phyloP scores from a whole-genome alignment of 352 stramenopile species.

The Pythium folliculosum region DNA sequence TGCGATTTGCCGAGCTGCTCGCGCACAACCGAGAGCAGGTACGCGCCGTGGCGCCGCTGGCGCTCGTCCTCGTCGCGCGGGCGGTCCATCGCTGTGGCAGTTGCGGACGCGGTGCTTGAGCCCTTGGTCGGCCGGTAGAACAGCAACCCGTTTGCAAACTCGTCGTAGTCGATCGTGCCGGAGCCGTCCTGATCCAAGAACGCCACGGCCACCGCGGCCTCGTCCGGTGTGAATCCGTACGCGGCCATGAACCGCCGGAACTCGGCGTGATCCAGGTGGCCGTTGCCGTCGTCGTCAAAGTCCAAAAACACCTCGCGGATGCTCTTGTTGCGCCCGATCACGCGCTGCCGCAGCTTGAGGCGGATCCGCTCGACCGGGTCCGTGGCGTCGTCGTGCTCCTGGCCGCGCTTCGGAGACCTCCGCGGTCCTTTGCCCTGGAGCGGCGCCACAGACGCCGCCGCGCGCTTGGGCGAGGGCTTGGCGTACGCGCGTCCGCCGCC shows the following conservation, averaged over 20 bases:
- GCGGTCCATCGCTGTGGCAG: not conserved
- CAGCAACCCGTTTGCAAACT: slow-evolving; percentile 66
- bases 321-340: slow-evolving; percentile 72
- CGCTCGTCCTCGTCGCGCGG: slow-evolving; percentile 7
- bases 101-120: too few relatives aligned
- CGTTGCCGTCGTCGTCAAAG: slow-evolving; percentile 61
- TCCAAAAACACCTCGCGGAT: slow-evolving; percentile 76
- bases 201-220: slow-evolving; percentile 44
- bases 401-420: too few relatives aligned
- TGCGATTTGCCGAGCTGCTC: slow-evolving; percentile 8
- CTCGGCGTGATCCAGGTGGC: slow-evolving; percentile 62
- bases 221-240: slow-evolving; percentile 53
- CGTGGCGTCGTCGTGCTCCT: slow-evolving; percentile 23
- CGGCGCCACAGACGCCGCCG: not conserved
- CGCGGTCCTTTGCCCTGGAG: too few relatives aligned
- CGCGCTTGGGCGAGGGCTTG: slow-evolving; percentile 48
- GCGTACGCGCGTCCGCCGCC: slow-evolving; percentile 33
- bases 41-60: slow-evolving; percentile 14
- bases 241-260: slow-evolving; percentile 70
- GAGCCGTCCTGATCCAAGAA: slow-evolving; percentile 62
- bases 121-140: slow-evolving; percentile 47
- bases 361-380: slow-evolving; percentile 59
- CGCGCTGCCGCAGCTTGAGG: slow-evolving; percentile 54
- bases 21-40: slow-evolving; percentile 24
- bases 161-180: slow-evolving; percentile 73